Conservation (phyloP, 805 yeast species). For the Nakazawaea anatomiae region DNA sequence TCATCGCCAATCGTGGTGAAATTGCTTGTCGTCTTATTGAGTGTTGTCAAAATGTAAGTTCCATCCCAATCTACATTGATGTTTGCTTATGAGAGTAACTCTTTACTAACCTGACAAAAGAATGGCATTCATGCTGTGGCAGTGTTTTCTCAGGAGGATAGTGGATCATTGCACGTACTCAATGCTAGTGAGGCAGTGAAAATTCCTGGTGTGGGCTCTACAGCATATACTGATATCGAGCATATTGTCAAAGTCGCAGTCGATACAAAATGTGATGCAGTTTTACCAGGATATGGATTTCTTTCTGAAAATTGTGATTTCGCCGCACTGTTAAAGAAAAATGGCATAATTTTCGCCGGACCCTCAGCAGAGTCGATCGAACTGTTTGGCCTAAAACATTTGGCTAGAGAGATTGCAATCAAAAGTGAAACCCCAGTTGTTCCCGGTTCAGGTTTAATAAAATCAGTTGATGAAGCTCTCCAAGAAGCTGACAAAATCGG, state of each 20-base stretch:
- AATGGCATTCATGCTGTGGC: conserved; percentile 17
- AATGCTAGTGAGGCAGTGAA: conserved; percentile 20
- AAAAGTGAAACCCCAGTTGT: conserved; percentile 20
- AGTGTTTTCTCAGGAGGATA: conserved; percentile 20
- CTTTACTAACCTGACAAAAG: background rate
- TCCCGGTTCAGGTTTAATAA: conserved; percentile 20
- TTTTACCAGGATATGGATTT: conserved; percentile 35
- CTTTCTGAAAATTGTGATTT: conserved; percentile 26
- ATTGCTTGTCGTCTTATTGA: conserved; percentile 20
- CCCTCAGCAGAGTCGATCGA: conserved; percentile 20
- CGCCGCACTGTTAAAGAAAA: conserved; percentile 13
- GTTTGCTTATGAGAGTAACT: no score
- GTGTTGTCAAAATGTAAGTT: conserved; percentile 15
- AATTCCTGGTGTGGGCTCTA: conserved; percentile 21
- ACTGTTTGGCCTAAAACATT: conserved; percentile 22
- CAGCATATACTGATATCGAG: conserved; percentile 19
- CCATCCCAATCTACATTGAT: no score
- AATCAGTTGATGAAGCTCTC: conserved; percentile 10
- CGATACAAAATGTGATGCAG: conserved; percentile 26
- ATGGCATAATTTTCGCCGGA: conserved; percentile 20
- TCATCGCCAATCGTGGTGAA: conserved; percentile 22
- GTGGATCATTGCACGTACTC: conserved; percentile 22
- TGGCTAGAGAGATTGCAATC: conserved; percentile 20
- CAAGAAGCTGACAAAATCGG: conserved; percentile 16
- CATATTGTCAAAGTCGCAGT: conserved; percentile 23